Base-by-base conservation (phyloP, 805 yeast species). In the Metschnikowia cubensis region DNA sequence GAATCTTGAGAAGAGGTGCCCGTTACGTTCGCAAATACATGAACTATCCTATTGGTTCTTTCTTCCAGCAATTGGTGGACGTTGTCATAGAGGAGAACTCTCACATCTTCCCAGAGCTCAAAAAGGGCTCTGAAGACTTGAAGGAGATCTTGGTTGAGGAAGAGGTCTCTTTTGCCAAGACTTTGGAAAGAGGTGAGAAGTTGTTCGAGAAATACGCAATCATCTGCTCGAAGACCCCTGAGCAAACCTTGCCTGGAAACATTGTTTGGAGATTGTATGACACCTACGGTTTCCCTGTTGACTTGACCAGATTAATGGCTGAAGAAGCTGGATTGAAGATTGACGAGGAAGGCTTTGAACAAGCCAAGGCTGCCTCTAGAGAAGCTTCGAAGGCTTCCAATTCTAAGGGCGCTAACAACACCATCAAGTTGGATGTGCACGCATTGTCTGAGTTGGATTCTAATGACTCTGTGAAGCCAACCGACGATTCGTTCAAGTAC, bases 241-340 rank as follows among this genome's bases (percentile, higher is more conserved):
- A 80, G 55, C 90, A 85, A 69, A 80, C 86, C 36, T 79, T 94
- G 55, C 81, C 87, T 44, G 99, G 99, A 68, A 85, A 81, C 62
- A 97, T 92, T 67, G 99, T 94, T 36, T 94, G 99, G 99, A 83
- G 99, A 73, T 77, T 94, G 61, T 94, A 94, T 63, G 99, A 94
- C 63, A 94, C 99, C 11, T 94, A 92, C 65, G 99, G 99, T 51
- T 94, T 94, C 87, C 99, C 99, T 35, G 97, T 90, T 50, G 99
- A 94, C 72, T 81, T 94, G 66, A 94, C 99, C 31, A 84, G 96
- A 67, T 80, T 94, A 66, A 94, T 94, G 99, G 99, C 99, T 42
- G 98, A 92, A 71, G 99, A 94, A 73, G 89, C 94, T 52, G 96
- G 96, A 17, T 80, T 94, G 61, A 85, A 83, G 62, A 92, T 94